phyloP scores from a whole-genome alignment of 805 yeast genomes.

The Barnettozyma wickerhamii region DNA sequence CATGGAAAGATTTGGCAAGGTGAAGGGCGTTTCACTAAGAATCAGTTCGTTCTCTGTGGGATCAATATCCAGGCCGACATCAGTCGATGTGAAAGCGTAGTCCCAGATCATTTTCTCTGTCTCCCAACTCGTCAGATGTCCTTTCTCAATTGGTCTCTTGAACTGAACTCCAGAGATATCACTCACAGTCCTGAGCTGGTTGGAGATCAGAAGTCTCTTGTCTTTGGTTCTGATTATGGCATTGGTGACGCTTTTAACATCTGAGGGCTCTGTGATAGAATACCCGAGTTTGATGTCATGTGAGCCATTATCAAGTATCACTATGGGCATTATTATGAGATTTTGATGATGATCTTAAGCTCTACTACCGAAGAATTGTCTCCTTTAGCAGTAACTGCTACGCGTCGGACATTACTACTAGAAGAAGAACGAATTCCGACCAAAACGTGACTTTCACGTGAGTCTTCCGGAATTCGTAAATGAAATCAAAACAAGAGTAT shows the following conservation, averaged over 20 bases:
- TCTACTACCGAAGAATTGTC: too few relatives aligned
- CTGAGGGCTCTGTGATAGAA: slow-evolving; percentile 29
- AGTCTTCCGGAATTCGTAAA: not conserved
- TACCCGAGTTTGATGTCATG: slow-evolving; percentile 70
- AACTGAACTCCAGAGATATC: slow-evolving; percentile 72
- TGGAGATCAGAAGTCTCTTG: slow-evolving; percentile 68
- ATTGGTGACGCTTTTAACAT: slow-evolving; percentile 56
- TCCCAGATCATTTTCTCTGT: slow-evolving; percentile 90
- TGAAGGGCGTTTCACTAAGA: slow-evolving; percentile 76
- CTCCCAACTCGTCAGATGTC: slow-evolving; percentile 90
- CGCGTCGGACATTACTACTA: slow-evolving; percentile 1
- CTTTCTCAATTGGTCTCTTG: slow-evolving; percentile 83
- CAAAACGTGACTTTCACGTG: not conserved
- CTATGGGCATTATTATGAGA: slow-evolving; percentile 14
- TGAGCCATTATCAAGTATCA: slow-evolving; percentile 89
- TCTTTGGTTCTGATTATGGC: slow-evolving; percentile 73
- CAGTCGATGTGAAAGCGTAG: slow-evolving; percentile 36
- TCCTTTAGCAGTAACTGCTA: too few relatives aligned
- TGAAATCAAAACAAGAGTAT: slow-evolving; percentile 7
- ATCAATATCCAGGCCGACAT: slow-evolving; percentile 38
- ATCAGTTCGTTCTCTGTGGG: slow-evolving; percentile 56
- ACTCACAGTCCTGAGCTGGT: slow-evolving; percentile 55
- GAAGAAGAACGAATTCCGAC: not conserved
- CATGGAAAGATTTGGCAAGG: slow-evolving; percentile 74
- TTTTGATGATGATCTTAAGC: not conserved